Conservation (phyloP, 179 eudicot genomes). For the Silene vulgaris region DNA sequence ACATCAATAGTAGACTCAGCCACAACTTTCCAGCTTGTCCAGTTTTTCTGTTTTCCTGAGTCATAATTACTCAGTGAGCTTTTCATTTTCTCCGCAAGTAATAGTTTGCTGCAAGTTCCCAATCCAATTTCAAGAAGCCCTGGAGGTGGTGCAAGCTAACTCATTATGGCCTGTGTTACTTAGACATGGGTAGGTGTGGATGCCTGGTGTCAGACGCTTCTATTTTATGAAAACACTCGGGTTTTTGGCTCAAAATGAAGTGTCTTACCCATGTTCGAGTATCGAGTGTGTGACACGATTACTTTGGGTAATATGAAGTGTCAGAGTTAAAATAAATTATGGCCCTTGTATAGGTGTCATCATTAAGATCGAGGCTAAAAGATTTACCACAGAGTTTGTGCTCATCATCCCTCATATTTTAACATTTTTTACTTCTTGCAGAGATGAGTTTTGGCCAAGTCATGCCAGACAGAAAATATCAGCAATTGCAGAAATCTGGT, state of each 20-base stretch:
- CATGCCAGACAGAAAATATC: background rate
- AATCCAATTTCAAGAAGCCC: background rate
- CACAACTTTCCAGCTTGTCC: background rate
- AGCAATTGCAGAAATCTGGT: background rate
- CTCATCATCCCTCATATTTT: background rate
- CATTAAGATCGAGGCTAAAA: background rate
- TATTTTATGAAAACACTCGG: background rate
- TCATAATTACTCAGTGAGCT: background rate
- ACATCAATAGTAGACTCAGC: no score
- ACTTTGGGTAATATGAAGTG: background rate
- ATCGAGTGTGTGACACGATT: background rate
- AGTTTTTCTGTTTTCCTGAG: background rate
- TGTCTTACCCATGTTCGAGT: background rate
- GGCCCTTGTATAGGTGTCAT: background rate
- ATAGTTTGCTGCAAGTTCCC: background rate
- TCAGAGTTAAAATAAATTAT: no score
- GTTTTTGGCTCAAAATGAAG: no score
- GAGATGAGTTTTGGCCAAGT: background rate
- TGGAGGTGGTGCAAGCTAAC: background rate
- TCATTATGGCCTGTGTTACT: background rate
- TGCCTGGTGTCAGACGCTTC: background rate
- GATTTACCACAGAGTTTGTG: background rate
- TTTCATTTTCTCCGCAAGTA: background rate
- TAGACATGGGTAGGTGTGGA: background rate
- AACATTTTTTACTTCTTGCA: background rate